A percentile compares a stretch with the other conserved stretches of the same genome.
phyloP scores from a whole-genome alignment of 108 stramenopile genomes.

The Schizochytrium sp. region DNA sequence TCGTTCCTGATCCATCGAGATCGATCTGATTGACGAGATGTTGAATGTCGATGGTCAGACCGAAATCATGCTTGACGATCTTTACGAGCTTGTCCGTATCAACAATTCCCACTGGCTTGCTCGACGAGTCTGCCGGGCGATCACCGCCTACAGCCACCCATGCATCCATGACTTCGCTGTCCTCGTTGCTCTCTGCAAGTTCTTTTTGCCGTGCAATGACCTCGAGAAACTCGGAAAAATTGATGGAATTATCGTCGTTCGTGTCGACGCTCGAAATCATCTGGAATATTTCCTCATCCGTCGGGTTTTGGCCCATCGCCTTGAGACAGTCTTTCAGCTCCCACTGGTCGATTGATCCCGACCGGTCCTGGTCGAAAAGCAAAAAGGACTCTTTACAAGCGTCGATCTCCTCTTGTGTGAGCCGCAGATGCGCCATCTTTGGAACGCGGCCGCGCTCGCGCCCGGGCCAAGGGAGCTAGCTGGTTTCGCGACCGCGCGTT shows the following conservation, averaged over 20 bases:
- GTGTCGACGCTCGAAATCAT: conserved; percentile 74
- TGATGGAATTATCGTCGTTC: conserved; percentile 74
- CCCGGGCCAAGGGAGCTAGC: neutral
- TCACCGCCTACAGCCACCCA: conserved; percentile 77
- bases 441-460: neutral
- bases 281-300: conserved; percentile 81
- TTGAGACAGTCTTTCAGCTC: conserved; percentile 71
- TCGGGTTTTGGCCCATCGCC: conserved; percentile 80
- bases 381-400: conserved; percentile 74
- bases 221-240: conserved; percentile 79
- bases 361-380: conserved; percentile 46
- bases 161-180: conserved; percentile 72
- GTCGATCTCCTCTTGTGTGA: conserved; percentile 60
- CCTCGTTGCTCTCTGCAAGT: conserved; percentile 35
- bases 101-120: conserved; percentile 26
- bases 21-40: conserved; percentile 66
- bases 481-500: neutral
- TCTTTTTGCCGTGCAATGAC: conserved; percentile 82
- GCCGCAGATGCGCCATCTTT: conserved; percentile 34
- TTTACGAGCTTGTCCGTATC: conserved; percentile 57
- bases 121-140: conserved; percentile 54
- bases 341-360: conserved; percentile 77
- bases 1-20: conserved; percentile 65
- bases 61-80: conserved; percentile 73
- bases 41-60: conserved; percentile 72